phyloP scores from a whole-genome alignment of 2,329 filamentous ascomycete genomes.

The Cytospora paraplurivora region DNA sequence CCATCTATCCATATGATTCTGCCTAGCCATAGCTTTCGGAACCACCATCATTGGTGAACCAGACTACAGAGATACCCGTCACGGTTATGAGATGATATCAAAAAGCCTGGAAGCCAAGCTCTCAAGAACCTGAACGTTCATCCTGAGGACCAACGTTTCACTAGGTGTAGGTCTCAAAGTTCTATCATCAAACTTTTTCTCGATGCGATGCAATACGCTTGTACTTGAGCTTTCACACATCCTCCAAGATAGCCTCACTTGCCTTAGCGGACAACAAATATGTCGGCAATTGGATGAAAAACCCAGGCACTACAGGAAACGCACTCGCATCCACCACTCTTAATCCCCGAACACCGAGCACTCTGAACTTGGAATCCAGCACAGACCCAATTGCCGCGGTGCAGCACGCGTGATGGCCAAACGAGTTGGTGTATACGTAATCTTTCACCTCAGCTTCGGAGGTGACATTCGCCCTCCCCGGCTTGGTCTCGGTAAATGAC shows the following conservation, averaged over 20 bases:
- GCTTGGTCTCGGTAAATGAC: slow-evolving; percentile 31
- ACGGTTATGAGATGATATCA: no score
- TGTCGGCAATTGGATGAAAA: slow-evolving; percentile 49
- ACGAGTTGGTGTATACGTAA: slow-evolving; percentile 29
- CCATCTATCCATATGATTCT: no score
- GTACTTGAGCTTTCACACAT: neutral
- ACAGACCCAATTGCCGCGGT: slow-evolving; percentile 44
- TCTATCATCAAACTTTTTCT: neutral
- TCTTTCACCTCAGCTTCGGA: slow-evolving; percentile 30
- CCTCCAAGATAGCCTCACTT: slow-evolving; percentile 24
- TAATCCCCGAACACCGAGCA: slow-evolving; percentile 52
- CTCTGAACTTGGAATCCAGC: slow-evolving; percentile 54
- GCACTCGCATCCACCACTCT: slow-evolving; percentile 59
- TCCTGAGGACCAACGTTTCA: no score
- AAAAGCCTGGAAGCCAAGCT: no score
- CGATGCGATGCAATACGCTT: no score
- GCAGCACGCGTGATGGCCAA: slow-evolving; percentile 30
- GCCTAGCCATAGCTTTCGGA: no score
- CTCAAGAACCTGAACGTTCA: no score
- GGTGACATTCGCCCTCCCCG: slow-evolving; percentile 24
- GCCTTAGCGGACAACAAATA: slow-evolving; percentile 44
- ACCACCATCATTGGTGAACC: no score
- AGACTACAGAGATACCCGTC: no score
- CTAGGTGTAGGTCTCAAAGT: no score
- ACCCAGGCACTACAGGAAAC: slow-evolving; percentile 51